These are phyloP conservation scores for Phaeosphaeria sp. DNA, from an alignment of 2,329 filamentous ascomycete species.

Conservation along the genomic window DNA sequence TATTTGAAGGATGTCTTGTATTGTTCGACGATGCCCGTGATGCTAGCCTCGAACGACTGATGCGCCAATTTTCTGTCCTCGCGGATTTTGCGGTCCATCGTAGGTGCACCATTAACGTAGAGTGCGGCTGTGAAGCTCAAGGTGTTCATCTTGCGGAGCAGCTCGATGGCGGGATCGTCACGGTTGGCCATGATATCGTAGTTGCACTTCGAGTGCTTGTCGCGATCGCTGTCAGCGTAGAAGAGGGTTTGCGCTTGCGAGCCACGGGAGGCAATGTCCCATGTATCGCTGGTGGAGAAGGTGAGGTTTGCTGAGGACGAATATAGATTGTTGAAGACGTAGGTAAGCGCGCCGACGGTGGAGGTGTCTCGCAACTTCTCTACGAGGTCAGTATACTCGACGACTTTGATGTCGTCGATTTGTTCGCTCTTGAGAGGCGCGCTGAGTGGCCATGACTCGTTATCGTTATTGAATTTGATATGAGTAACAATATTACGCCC, in stretches of 20 bases:
- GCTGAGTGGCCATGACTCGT: constrained; percentile 6
- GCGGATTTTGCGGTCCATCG: constrained; percentile 4
- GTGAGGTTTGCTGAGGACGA: constrained; percentile 20
- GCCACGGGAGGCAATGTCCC: constrained; percentile 24
- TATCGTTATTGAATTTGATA: constrained; percentile 29
- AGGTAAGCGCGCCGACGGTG: constrained; percentile 26
- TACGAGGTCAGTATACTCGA: constrained; percentile 18
- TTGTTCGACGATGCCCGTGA: constrained; percentile 32
- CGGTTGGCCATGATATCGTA: constrained; percentile 21
- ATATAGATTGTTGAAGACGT: constrained; percentile 31
- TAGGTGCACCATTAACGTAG: constrained; percentile 24
- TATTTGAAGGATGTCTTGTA: constrained; percentile 37
- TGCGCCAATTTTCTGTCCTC: constrained; percentile 6
- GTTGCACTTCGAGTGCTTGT: constrained; percentile 17
- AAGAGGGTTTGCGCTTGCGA: constrained; percentile 23
- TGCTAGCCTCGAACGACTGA: constrained; percentile 14
- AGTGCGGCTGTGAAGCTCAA: constrained; percentile 23
- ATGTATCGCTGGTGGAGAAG: constrained; percentile 16
- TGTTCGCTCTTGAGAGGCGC: constrained; percentile 12
- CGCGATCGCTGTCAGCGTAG: constrained; percentile 18
- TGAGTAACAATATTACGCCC: constrained; percentile 35
- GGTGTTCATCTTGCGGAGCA: constrained; percentile 32
- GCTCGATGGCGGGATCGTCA: constrained; percentile 27
- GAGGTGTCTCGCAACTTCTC: constrained; percentile 19
- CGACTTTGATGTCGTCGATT: constrained; percentile 21